Evolutionary conservation across 1,139 yeast species (phyloP), one percentile per base, ranked within the genome.

Genomic region (Hyphopichia fennica): DNA sequence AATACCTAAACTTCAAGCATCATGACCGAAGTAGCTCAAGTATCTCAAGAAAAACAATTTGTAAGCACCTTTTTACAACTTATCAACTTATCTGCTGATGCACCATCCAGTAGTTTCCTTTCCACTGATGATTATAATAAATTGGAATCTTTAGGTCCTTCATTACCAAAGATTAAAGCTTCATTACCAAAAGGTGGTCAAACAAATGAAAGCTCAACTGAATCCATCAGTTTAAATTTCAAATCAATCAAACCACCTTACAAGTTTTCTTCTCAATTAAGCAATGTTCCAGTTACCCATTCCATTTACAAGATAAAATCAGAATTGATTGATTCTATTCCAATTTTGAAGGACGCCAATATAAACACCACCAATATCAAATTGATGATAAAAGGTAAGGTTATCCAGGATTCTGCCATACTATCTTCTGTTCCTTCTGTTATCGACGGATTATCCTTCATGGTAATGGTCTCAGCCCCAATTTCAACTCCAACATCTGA

Each of bases 241-340:
- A 72, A 72, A 52, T 70, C 77, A 20, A 71, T 73, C 41, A 69
- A 67, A 44, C 77, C 78, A 1, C 79, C 79, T 1, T 67, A 51
- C 56, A 71, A 67, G 51, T 72, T 73, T 51, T 53, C 56, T 20
- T 47, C 60, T 3, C 62, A 50, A 36, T 52, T 72, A 45, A 45
- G 44, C 2, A 48, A 45, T 34, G 57, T 69, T 5, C 46, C 65
- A 0, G 48, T 47, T 8, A 50, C 65, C 11, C 53, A 54, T 32
- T 63, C 72, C 6, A 59, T 73, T n/a, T 67, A 61, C 48, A 60
- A 60, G 36, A 58, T 69, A 36, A 73, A 73, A 44, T 38, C 53
- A 1, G 55, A 55, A 16, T 59, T 72, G 45, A 63, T 71, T 20
- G 60, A 58, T 5, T 44, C 58, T 0, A 57, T 65, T 34, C 55